Evolutionary conservation across 441 rosid species (phyloP).

Genomic region (Raphanus hybrid): DNA sequence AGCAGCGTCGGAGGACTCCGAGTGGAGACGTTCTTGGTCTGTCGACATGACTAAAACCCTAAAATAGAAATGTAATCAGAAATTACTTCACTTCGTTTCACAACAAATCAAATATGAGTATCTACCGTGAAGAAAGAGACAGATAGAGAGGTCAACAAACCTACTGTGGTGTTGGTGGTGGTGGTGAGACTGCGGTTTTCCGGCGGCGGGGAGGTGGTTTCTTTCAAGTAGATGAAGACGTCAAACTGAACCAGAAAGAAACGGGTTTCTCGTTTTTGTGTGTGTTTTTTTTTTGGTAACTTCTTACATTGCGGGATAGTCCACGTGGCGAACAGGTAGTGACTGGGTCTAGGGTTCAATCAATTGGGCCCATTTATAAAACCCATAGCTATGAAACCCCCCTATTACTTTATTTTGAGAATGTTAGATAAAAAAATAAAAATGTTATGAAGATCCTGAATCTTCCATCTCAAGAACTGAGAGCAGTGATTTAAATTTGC

Average conservation of each 20-base stretch:
- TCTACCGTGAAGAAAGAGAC: background rate
- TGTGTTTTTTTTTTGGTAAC: background rate
- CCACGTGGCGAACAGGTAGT: constrained; percentile 44
- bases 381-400: background rate
- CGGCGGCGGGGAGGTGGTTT: constrained; percentile 42
- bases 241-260: constrained; percentile 23
- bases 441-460: constrained; percentile 39
- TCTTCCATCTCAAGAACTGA: constrained; percentile 45
- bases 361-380: constrained; percentile 33
- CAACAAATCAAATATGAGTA: background rate
- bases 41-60: constrained; percentile 52
- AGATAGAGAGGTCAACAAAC: constrained; percentile 2
- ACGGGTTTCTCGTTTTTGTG: constrained; percentile 26
- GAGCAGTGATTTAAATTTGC: constrained; percentile 43
- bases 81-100: constrained; percentile 5
- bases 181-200: background rate
- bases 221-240: constrained; percentile 34
- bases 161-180: constrained; percentile 26
- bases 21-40: constrained; percentile 44
- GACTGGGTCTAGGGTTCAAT: background rate
- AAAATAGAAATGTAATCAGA: constrained; percentile 20
- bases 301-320: background rate
- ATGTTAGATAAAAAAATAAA: no score
- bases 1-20: constrained; percentile 48
- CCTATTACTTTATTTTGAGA: background rate